Base-by-base conservation (phyloP, 108 stramenopile genomes). In the Conticribra weissflogii region DNA sequence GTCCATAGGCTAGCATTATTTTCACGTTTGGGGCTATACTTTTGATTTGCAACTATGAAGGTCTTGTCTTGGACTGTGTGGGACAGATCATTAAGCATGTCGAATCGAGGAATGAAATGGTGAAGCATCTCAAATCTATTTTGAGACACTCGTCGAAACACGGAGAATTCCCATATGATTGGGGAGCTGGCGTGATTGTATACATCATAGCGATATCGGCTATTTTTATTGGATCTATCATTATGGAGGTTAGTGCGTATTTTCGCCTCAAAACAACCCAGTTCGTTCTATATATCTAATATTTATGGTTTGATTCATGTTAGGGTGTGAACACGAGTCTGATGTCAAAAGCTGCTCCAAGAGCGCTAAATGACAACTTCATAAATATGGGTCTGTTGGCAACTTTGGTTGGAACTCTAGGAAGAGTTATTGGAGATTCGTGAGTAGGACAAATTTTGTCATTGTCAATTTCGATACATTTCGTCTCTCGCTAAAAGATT, bases 281-380 rank as follows among this genome's bases (percentile, higher is more conserved):
- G 0, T 27, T 30, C 21, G 46, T 21, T 32, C 63, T 25, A 24
- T 0, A 32, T 54, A 12, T 17, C 36, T 45, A 16, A 36, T 63
- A 15, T 52, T 18, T 27, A 47, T 49, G 3, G 4, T 33, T 14
- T 45, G 14, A 47, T 31, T 52, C 23, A n/a, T 49, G 24, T n/a
- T 21, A 72, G 59, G 72, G 83, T 14, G 82, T 86, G 32, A 72
- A 88, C 27, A 82, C 86, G 29, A 83, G 83, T 16, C 59, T 94
- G 7, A 84, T 91, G 68, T 86, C 86, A 17, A 94, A 94, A 68
- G 63, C 84, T 22, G 76, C 81, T 15, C 92, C 92, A 2, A 46
- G 59, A n/a, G 73, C 78, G 22, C 33, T 81, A 19, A 85, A 90
- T 54, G 61, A 56, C 22, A 67, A 76, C 17, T 70, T 82, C 24